Evolutionary conservation across 257 asterid genomes (phyloP), one percentile per base, ranked within the genome.

Genomic region (Fraxinus excelsior): DNA sequence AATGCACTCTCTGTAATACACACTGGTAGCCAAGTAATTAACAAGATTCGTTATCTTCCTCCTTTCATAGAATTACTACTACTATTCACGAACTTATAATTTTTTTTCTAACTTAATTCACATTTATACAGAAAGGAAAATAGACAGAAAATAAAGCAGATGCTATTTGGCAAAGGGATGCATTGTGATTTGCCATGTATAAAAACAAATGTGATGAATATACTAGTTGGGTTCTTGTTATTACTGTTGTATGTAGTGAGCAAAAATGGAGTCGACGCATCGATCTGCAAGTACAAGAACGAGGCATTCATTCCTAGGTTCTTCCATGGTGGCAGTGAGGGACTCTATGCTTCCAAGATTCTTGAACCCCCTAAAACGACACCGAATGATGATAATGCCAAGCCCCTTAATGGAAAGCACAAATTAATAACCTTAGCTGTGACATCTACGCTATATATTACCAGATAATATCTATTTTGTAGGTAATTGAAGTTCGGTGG

Each of bases 281-380:
- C 98, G 91, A 96, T 96, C 93, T 97, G 91, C 74, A 97, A 96
- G 81, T 96, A 93, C 81, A 89, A 77, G 84, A 90, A 91, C 51
- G 97, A 90, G 76, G 89, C 85, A 67, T 93, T 95, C 82, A 93
- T 85, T 76, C 97, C 97, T 78, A 92, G 95, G 68, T 90, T 82
- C 89, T n/a, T n/a, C n/a, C n/a, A n/a, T n/a, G n/a, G n/a, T 90
- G 98, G 98, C 25, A 91, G 96, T 67, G 98, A 96, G 76, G 99
- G 99, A 0, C 98, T 96, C 69, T 90, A 91, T 81, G 97, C 97
- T 86, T 89, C 99, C 26, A 91, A 85, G 82, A 77, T 84, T 67
- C 75, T 71, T 26, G 90, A 87, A 71, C 80, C 89, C 40, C 82
- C 92, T 0, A 82, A 73, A 72, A 72, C 76, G 16, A 7, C 83